Evolutionary conservation across 176 grass and related monocot genomes (phyloP), one percentile per base, ranked within the genome.

Genomic region (Ensete glaucum): DNA sequence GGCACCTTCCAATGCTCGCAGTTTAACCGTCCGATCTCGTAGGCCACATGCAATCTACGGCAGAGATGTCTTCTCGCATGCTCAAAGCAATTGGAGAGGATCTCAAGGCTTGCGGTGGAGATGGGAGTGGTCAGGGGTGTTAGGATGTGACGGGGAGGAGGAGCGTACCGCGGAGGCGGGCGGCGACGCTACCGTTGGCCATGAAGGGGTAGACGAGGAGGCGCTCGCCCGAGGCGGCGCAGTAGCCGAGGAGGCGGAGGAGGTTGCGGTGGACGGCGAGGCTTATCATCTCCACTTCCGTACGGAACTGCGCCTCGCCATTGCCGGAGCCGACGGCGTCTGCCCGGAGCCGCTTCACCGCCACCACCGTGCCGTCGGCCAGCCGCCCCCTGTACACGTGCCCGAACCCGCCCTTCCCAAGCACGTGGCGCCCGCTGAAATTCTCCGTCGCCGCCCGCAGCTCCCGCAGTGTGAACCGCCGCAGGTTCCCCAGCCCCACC

Each of bases 221-320:
- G 72, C 90, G 87, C 76, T 97, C 93, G 26, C 90, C 90, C 20
- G 74, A 52, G 63, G 83, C 63, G 21, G 92, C 79, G 79, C 93
- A 97, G 86, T 88, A 93, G 2, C 93, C 93, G 20, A 93, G 16
- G 43, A 97, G 87, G 54, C 93, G 85, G 62, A 97, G 89, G 29
- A 97, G 80, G 83, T 97, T 91, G n/a, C 93, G 85, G 74, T 97
- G 93, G 49, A 93, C 88, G 62, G 93, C 93, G 48, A 97, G 87
- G 87, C 90, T 97, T 70, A 97, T 97, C 81, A 97, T 98, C 83
- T 87, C 90, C 65, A 98, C 90, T 78, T 98, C 94, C 1, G 94
- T 98, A 7, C 84, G 81, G 84, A 98, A 98, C 78, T 98, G 94
- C 14, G 88, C 88, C 77, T 91, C 92, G 6, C 92, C 88, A 0